Evolutionary conservation across 805 yeast genomes (phyloP).

Genomic region (Teunomyces funiuensis): DNA sequence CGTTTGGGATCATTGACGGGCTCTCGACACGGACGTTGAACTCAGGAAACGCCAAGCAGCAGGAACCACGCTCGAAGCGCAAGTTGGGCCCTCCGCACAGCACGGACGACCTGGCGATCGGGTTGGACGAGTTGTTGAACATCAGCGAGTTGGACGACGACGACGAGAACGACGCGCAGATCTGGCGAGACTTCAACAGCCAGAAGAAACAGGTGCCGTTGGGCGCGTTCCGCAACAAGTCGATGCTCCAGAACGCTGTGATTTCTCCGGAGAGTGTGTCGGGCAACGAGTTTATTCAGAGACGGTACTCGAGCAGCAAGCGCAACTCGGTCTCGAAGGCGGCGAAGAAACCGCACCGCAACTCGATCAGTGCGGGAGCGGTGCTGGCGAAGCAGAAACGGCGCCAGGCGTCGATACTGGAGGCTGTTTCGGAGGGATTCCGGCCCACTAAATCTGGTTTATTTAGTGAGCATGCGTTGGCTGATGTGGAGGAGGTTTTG

Average conservation of each 20-base stretch:
- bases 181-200: conserved; percentile 46
- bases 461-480: conserved; percentile 71
- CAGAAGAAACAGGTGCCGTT: conserved; percentile 63
- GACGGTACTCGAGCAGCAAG: conserved; percentile 21
- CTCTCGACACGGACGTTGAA: conserved; percentile 80
- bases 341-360: not conserved
- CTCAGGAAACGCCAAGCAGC: conserved; percentile 8
- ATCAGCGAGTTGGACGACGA: conserved; percentile 82
- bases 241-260: conserved; percentile 29
- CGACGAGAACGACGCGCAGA: conserved; percentile 55
- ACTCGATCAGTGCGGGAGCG: conserved; percentile 1
- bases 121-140: conserved; percentile 79
- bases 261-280: conserved; percentile 22
- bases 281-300: conserved; percentile 25
- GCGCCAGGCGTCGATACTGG: conserved; percentile 67
- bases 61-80: conserved; percentile 19
- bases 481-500: conserved; percentile 69
- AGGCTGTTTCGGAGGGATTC: conserved; percentile 74
- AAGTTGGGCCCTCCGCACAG: conserved; percentile 6
- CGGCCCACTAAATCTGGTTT: conserved; percentile 75
- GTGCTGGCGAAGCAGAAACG: conserved; percentile 34
- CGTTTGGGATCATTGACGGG: conserved; percentile 94
- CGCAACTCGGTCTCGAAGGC: conserved; percentile 5
- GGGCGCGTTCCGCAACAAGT: conserved; percentile 86
- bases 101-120: conserved; percentile 40